These are phyloP conservation scores for Acacia pycnantha DNA, from an alignment of 331 rosid genomes.

Conservation along the genomic window DNA sequence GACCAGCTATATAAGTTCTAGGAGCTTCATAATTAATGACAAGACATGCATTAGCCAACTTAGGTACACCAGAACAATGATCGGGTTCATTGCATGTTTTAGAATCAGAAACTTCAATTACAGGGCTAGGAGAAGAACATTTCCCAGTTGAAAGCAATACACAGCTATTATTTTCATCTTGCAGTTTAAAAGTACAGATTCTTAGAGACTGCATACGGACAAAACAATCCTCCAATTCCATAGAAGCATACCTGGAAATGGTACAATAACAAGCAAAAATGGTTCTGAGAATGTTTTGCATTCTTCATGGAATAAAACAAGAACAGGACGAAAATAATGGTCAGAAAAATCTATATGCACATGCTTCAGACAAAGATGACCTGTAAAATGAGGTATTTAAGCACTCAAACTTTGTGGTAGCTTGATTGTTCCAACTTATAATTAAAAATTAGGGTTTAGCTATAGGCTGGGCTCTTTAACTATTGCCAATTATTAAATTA, in stretches of 20 bases:
- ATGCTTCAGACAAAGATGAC: neutral
- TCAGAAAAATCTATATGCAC: neutral
- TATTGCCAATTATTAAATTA: too few relatives aligned
- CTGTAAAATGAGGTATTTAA: neutral
- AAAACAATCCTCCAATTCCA: slow-evolving; percentile 51
- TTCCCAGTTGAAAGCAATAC: slow-evolving; percentile 51
- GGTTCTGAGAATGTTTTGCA: neutral
- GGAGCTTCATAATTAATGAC: slow-evolving; percentile 53
- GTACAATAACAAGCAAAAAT: slow-evolving; percentile 17
- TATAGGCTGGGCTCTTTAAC: too few relatives aligned
- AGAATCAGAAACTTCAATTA: slow-evolving; percentile 39
- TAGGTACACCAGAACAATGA: slow-evolving; percentile 36
- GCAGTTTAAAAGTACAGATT: slow-evolving; percentile 41
- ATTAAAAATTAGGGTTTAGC: too few relatives aligned
- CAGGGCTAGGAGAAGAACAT: slow-evolving; percentile 38
- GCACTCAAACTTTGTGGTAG: neutral
- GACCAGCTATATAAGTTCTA: slow-evolving; percentile 33
- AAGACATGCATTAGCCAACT: slow-evolving; percentile 49
- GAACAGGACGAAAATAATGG: neutral
- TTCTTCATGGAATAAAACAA: neutral
- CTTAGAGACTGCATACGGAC: slow-evolving; percentile 49
- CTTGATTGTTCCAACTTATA: too few relatives aligned
- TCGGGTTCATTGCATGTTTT: slow-evolving; percentile 39
- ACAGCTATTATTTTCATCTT: slow-evolving; percentile 49
- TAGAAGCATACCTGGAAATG: slow-evolving; percentile 52